Conservation (phyloP, 768 basidiomycete genomes). For the Myochromella boudieri region DNA sequence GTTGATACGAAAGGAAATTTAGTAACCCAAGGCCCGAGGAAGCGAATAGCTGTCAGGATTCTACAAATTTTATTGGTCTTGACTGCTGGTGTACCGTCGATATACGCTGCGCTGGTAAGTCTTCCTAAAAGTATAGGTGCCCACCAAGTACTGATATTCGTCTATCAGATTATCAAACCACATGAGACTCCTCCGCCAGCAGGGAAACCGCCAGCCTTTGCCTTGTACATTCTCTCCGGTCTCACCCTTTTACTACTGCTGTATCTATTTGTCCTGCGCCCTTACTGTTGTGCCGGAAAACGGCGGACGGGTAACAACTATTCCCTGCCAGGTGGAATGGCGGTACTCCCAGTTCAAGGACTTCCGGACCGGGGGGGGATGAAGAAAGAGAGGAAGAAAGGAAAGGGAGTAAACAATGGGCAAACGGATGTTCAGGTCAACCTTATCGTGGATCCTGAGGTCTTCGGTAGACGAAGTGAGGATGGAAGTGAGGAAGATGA, state of each 20-base stretch:
- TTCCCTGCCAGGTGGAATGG: conserved; percentile 42
- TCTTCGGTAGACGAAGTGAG: conserved; percentile 42
- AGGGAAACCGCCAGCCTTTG: conserved; percentile 49
- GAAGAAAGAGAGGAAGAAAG: conserved; percentile 29
- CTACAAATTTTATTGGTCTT: conserved; percentile 51
- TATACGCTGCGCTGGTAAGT: conserved; percentile 66
- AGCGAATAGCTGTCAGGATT: conserved; percentile 48
- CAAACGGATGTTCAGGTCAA: conserved; percentile 64
- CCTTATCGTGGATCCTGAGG: conserved; percentile 67
- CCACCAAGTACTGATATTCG: conserved; percentile 10
- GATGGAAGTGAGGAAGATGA: conserved; percentile 37
- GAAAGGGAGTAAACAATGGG: conserved; percentile 40
- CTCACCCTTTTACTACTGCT: conserved; percentile 49
- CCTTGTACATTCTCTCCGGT: conserved; percentile 58
- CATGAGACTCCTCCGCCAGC: conserved; percentile 48
- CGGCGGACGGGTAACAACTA: conserved; percentile 29
- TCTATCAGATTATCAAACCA: conserved; percentile 53
- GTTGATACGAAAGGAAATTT: conserved; percentile 57
- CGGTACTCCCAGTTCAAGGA: conserved; percentile 64
- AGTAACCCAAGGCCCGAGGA: conserved; percentile 63
- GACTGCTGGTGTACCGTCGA: conserved; percentile 51
- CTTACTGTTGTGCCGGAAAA: conserved; percentile 47
- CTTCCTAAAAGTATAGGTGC: neutral
- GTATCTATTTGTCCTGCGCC: conserved; percentile 58
- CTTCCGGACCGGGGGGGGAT: conserved; percentile 43